These are phyloP conservation scores for Primulina eburnea DNA, from an alignment of 257 asterid genomes.

Conservation along the genomic window DNA sequence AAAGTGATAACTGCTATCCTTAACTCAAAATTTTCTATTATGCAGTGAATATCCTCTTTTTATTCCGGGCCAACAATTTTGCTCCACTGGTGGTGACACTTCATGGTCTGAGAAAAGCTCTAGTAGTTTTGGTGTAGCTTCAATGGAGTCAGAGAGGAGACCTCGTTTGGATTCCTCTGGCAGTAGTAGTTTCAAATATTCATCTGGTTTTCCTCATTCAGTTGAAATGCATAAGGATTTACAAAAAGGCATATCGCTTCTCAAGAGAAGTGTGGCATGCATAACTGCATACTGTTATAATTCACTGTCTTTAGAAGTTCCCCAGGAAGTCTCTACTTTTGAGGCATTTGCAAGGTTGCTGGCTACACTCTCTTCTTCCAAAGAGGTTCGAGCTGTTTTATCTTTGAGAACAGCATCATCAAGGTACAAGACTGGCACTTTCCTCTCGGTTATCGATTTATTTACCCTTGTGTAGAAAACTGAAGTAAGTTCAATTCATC, in stretches of 20 bases:
- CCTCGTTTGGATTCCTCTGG: slow-evolving; percentile 72
- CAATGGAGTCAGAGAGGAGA: slow-evolving; percentile 89
- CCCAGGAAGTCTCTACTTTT: slow-evolving; percentile 80
- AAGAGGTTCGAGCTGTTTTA: slow-evolving; percentile 75
- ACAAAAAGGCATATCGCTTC: slow-evolving; percentile 99
- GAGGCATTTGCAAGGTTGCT: slow-evolving; percentile 86
- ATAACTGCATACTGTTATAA: slow-evolving; percentile 80
- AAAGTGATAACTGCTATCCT: slow-evolving; percentile 11
- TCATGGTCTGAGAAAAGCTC: slow-evolving; percentile 98
- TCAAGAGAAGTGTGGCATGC: slow-evolving; percentile 97
- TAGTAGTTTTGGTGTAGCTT: slow-evolving; percentile 83
- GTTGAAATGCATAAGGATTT: slow-evolving; percentile 84
- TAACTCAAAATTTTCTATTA: slow-evolving; percentile 26
- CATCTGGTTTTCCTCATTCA: slow-evolving; percentile 87
- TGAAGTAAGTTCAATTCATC: not conserved
- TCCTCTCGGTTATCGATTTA: slow-evolving; percentile 4
- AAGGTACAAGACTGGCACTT: slow-evolving; percentile 44
- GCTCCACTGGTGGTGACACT: slow-evolving; percentile 79
- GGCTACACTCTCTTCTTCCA: slow-evolving; percentile 87
- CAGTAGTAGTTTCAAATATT: slow-evolving; percentile 64
- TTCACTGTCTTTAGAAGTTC: slow-evolving; percentile 71
- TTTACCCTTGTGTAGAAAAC: slow-evolving; percentile 5
- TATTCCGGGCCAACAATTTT: slow-evolving; percentile 82
- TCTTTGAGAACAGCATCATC: slow-evolving; percentile 72
- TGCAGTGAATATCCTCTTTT: slow-evolving; percentile 90